Evolutionary conservation across 495 filamentous ascomycete genomes (phyloP), one percentile per base, ranked within the genome.

Genomic region (Hyaloscypha bicolor): DNA sequence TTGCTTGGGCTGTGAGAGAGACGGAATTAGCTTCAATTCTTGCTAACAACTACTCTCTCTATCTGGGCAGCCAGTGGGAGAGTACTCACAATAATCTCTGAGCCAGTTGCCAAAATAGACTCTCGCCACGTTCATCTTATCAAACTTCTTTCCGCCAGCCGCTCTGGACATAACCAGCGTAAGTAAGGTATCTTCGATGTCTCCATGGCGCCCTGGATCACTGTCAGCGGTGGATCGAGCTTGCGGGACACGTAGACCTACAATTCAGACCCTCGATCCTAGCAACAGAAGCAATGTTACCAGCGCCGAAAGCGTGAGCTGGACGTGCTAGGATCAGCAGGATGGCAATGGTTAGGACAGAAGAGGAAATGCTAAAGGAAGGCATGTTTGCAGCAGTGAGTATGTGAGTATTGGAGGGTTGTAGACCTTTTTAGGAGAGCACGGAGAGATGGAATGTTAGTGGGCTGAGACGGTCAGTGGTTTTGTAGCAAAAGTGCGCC

Each of bases 21-120:
- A 29, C 73, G 67, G 76, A 14, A 76, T 71, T 78, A 79, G 63
- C 63, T 63, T 12, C 67, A 30, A 19, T 53, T 60, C 29, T n/a
- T 35, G n/a, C 8, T 9, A 9, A n/a, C 82, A 78, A 51, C 79
- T 80, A 62, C 82, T 80, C 60, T 80, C 82, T 45, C 52, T 4
- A 4, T 56, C 53, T 51, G 25, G 14, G 12, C 21, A 48, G 21
- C 25, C 6, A n/a, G 39, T 9, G 8, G 31, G n/a, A 55, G 62
- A 35, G 21, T 9, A 68, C 67, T 55, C 53, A 73, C 71, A 88
- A 75, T 93, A 94, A 76, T 93, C 91, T 69, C 93, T 86, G 25
- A 96, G 83, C 93, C 93, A 97, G 79, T 96, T 96, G 32, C 93
- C 93, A 79, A 97, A 97, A 75, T 86, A 88, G 67, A 93, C 90